Percentiles rank a stretch among this genome's conserved stretches.
Conservation (phyloP, 495 filamentous ascomycete genomes). For the Lophium mytilinum region DNA sequence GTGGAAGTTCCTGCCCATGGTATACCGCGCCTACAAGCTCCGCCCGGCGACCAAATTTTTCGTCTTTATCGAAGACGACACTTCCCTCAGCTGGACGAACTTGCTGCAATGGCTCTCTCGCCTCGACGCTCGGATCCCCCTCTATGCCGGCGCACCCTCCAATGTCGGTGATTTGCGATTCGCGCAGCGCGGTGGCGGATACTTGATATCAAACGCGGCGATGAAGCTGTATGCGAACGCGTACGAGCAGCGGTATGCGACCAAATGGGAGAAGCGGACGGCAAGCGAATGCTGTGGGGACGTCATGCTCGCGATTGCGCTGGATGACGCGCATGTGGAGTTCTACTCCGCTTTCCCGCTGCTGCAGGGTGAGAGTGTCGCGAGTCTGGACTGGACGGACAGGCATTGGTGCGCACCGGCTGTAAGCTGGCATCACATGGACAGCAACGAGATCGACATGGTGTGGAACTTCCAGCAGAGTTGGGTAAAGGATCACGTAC, state of each 20-base stretch:
- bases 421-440: slow-evolving; percentile 55
- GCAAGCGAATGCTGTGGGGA: slow-evolving; percentile 61
- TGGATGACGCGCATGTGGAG: slow-evolving; percentile 47
- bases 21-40: slow-evolving; percentile 38
- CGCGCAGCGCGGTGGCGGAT: slow-evolving; percentile 62
- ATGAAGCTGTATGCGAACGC: slow-evolving; percentile 39
- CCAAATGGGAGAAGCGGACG: slow-evolving; percentile 45
- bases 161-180: slow-evolving; percentile 49
- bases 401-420: slow-evolving; percentile 53
- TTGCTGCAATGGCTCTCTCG: slow-evolving; percentile 47
- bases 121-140: slow-evolving; percentile 43
- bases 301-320: slow-evolving; percentile 50
- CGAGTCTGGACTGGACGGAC: slow-evolving; percentile 42
- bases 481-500: slow-evolving; percentile 20
- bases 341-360: slow-evolving; percentile 46
- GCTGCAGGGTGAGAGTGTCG: slow-evolving; percentile 49
- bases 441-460: slow-evolving; percentile 41
- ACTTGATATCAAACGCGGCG: slow-evolving; percentile 52
- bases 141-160: slow-evolving; percentile 54
- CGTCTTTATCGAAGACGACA: slow-evolving; percentile 62
- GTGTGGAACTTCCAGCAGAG: slow-evolving; percentile 43
- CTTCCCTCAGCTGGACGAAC: slow-evolving; percentile 57
- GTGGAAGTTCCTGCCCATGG: slow-evolving; percentile 54
- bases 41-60: slow-evolving; percentile 54
- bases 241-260: slow-evolving; percentile 31